Conservation (phyloP, 228 moss, liverwort and hornwort species). For the Sphagnum magellanicum region DNA sequence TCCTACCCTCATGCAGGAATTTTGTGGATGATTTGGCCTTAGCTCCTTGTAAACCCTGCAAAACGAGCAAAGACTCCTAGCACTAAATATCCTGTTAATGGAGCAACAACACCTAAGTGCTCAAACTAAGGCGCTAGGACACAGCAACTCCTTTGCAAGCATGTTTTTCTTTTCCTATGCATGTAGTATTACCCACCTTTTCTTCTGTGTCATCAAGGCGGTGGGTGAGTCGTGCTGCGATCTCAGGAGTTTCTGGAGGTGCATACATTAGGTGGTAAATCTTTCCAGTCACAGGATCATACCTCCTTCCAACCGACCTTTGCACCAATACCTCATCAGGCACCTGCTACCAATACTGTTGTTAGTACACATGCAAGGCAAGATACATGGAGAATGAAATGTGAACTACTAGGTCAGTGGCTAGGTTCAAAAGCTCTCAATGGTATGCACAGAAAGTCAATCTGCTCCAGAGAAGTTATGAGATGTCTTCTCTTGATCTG, state of each 20-base stretch:
- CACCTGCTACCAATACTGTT: slow-evolving; percentile 34
- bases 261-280: slow-evolving; percentile 81
- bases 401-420: neutral
- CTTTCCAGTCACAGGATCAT: slow-evolving; percentile 81
- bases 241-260: slow-evolving; percentile 89
- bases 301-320: slow-evolving; percentile 75
- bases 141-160: neutral
- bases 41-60: neutral
- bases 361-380: neutral
- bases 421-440: neutral
- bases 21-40: neutral
- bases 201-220: slow-evolving; percentile 91
- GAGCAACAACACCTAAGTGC: neutral
- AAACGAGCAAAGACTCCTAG: neutral
- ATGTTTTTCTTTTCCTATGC: neutral
- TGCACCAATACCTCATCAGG: slow-evolving; percentile 79
- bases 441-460: neutral
- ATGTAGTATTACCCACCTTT: slow-evolving; percentile 29
- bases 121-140: neutral
- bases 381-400: neutral
- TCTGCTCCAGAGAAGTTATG: neutral
- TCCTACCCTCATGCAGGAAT: neutral
- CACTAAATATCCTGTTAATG: neutral
- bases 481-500: neutral
- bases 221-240: slow-evolving; percentile 70